Percentiles rank a stretch among this genome's conserved stretches.
Conservation (phyloP, 2,329 filamentous ascomycete genomes). For the Thelonectria blattea region DNA sequence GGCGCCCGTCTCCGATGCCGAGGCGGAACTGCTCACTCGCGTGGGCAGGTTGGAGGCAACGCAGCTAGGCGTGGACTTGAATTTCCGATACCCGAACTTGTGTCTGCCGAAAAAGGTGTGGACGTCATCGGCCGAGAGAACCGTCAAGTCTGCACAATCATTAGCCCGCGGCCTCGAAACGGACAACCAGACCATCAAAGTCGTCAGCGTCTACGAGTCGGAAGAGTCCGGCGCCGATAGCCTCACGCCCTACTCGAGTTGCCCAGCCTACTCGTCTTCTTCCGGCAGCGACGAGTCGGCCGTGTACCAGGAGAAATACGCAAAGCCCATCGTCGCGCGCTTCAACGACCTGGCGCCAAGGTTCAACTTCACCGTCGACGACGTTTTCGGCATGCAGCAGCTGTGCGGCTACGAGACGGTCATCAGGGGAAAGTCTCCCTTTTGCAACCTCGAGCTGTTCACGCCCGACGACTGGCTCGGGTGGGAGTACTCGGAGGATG, state of each 20-base stretch:
- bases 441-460: conserved; percentile 66
- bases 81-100: conserved; percentile 63
- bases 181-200: conserved; percentile 58
- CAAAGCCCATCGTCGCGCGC: conserved; percentile 64
- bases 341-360: conserved; percentile 57
- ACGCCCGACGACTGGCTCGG: conserved; percentile 68
- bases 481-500: conserved; percentile 69
- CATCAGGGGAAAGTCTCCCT: conserved; percentile 65
- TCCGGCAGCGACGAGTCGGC: conserved; percentile 61
- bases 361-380: conserved; percentile 68
- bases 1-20: conserved; percentile 61
- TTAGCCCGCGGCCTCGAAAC: conserved; percentile 63
- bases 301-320: conserved; percentile 60
- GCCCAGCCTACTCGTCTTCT: conserved; percentile 65
- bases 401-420: conserved; percentile 71
- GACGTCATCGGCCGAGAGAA: conserved; percentile 68
- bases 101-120: conserved; percentile 61
- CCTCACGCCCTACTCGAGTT: conserved; percentile 69
- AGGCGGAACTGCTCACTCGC: conserved; percentile 64
- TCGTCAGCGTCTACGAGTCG: conserved; percentile 62
- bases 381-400: conserved; percentile 71
- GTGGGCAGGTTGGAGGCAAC: conserved; percentile 66
- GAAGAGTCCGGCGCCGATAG: conserved; percentile 63
- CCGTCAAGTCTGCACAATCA: conserved; percentile 61
- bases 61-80: conserved; percentile 63